Evolutionary conservation across 306 rosid species (phyloP), one percentile per base, ranked within the genome.

Genomic region (Malus sieversii): DNA sequence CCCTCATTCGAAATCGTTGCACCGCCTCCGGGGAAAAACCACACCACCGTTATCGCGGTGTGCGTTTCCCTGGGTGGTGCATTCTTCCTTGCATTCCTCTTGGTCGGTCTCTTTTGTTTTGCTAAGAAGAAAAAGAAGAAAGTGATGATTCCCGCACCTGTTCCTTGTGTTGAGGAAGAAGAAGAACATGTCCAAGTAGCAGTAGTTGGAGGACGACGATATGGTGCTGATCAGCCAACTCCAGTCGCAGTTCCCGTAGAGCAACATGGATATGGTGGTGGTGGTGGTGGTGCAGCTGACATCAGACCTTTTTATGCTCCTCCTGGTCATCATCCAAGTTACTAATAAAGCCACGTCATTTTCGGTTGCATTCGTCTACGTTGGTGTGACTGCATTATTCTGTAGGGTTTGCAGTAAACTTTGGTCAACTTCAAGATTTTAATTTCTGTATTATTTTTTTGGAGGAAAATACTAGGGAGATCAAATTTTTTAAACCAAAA

Each of bases 31-130:
- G 84, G 83, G 11, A 42, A 71, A 23, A 67, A 79, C 68, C 84
- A 69, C 82, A 89, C 87, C 53, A 88, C 91, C 0, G 76, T 87
- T 46, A 80, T 89, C 13, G 89, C 85, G 0, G 91, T 84, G 13
- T 87, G 89, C 16, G 91, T 65, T 46, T 87, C 93, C 4, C 77
- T 79, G 0, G 93, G 93, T 0, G 85, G 89, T 22, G 73, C 33
- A 13, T 12, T 76, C 63, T 76, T 87, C 68, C n/a, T 89, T 11
- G 91, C 87, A 15, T 85, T 89, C 67, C 84, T 89, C 44, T 18
- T 84, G 5, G 78, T 71, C 19, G 91, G 82, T 16, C 74, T 84
- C 59, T 76, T 87, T 53, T 89, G 85, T 62, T 75, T 85, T 2
- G 89, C 91, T 11, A 87, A 80, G 77, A 81, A 60, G 71, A 89